Evolutionary conservation across 306 rosid species (phyloP).

Genomic region (Rosa persica): DNA sequence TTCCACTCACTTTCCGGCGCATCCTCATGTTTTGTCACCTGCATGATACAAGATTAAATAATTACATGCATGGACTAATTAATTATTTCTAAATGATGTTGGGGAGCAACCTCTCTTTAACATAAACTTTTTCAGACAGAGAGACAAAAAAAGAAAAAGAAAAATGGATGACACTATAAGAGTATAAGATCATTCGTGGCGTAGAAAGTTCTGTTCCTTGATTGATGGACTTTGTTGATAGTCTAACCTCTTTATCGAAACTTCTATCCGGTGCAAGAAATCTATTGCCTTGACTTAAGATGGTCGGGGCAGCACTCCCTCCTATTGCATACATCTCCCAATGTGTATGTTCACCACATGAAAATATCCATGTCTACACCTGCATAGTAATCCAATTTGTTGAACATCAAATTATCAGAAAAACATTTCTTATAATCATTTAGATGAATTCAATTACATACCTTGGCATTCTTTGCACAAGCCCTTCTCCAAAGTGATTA

Average conservation of each 20-base stretch:
- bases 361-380: slow-evolving; percentile 84
- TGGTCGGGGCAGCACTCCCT: slow-evolving; percentile 87
- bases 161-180: no score
- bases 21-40: slow-evolving; percentile 79
- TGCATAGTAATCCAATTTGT: slow-evolving; percentile 19
- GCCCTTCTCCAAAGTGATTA: slow-evolving; percentile 94
- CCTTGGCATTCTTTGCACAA: slow-evolving; percentile 97
- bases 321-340: slow-evolving; percentile 99
- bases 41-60: not conserved
- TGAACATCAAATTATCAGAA: not conserved
- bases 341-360: slow-evolving; percentile 93
- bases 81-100: no score
- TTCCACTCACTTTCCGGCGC: slow-evolving; percentile 63
- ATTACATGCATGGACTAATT: not conserved
- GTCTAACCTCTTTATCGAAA: slow-evolving; percentile 46
- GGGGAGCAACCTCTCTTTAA: no score
- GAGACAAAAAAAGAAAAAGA: no score
- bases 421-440: no score
- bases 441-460: slow-evolving; percentile 3
- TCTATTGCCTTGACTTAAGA: slow-evolving; percentile 81
- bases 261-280: slow-evolving; percentile 64
- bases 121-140: no score
- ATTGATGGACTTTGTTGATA: not conserved
- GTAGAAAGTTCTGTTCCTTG: not conserved
- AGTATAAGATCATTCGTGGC: not conserved